Evolutionary conservation across 352 stramenopile genomes (phyloP), one percentile per base, ranked within the genome.

Genomic region (Stephanocyclus meneghinianus): DNA sequence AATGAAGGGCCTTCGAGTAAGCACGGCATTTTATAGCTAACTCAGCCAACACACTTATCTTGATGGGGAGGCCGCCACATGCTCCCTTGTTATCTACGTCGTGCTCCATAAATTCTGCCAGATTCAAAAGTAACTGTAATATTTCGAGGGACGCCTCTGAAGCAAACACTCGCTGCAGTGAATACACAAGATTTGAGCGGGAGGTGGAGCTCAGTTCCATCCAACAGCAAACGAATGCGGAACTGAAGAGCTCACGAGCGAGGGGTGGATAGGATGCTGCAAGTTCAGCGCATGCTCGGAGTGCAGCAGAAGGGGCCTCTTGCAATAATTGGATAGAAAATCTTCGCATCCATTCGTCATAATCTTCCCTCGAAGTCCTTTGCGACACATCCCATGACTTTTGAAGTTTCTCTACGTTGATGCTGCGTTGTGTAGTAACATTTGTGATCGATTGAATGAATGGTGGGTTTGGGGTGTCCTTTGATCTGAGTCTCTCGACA

Each of bases 21-120:
- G 97, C 96, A 71, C 98, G 95, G 71, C 96, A 98, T 73, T 98
- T 98, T 72, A 98, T 90, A 32, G 97, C 97, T 6, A 99, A 85
- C 65, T 98, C 94, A 4, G 96, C 96, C 3, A 99, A 86, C 47
- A 98, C 93, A 2, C 94, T 91, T 70, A 98, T 98, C 74, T 98
- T 96, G 61, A 99, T 99, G 1, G 97, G 96, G 60, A 99, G 87
- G 6, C 96, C 95, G 77, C 97, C 94, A n/a, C 97, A 94, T 6
- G 92, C 91, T 65, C 97, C 93, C 45, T 98, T 95, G 8, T 62
- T 64, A 48, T 75, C 65, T 30, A 83, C 62, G 72, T 99, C 96
- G 67, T 98, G 96, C 81, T 99, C 97, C 96, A 99, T 98, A 75
- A 99, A 99, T 89, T 99, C 97, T 4, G 96, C 96, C 7, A 99